A percentile compares a stretch with the other conserved stretches of the same genome.
These are phyloP conservation scores for Penicillium sp. DNA, from an alignment of 2,329 filamentous ascomycete genomes.

Conservation along the genomic window DNA sequence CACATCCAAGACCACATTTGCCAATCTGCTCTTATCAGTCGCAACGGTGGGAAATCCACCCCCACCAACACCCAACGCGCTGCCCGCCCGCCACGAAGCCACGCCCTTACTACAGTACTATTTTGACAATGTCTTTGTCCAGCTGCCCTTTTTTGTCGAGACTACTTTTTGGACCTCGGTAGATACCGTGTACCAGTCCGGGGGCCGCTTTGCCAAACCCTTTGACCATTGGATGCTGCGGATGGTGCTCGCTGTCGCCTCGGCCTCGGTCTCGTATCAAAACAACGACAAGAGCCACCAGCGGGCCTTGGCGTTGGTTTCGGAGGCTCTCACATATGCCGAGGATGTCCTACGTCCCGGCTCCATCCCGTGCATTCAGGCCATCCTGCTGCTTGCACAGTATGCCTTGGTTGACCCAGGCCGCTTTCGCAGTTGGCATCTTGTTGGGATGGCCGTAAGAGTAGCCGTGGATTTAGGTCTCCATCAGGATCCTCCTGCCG, in stretches of 20 bases:
- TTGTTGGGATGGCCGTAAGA: conserved; percentile 83
- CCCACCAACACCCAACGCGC: conserved; percentile 51
- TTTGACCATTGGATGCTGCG: conserved; percentile 82
- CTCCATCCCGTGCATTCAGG: conserved; percentile 78
- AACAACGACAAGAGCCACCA: conserved; percentile 60
- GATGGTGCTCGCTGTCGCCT: conserved; percentile 82
- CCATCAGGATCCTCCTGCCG: conserved; percentile 80
- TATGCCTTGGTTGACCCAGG: conserved; percentile 86
- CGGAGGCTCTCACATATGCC: conserved; percentile 66
- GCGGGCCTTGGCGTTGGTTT: conserved; percentile 56
- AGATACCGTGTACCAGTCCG: conserved; percentile 72
- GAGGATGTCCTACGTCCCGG: conserved; percentile 82
- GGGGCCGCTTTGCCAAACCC: conserved; percentile 55
- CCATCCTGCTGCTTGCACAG: conserved; percentile 75
- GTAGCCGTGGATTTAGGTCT: conserved; percentile 85
- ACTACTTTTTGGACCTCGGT: conserved; percentile 70
- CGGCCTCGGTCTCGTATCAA: conserved; percentile 64
- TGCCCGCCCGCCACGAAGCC: conserved; percentile 68
- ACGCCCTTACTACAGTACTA: conserved; percentile 73
- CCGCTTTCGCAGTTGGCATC: conserved; percentile 90
- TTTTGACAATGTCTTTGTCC: conserved; percentile 70
- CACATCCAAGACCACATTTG: conserved; percentile 85
- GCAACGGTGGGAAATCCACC: conserved; percentile 69
- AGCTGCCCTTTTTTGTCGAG: conserved; percentile 80
- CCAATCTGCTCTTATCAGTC: conserved; percentile 78